Base-by-base conservation (phyloP, 768 basidiomycete genomes). In the Tricholoma bakamatsutake region DNA sequence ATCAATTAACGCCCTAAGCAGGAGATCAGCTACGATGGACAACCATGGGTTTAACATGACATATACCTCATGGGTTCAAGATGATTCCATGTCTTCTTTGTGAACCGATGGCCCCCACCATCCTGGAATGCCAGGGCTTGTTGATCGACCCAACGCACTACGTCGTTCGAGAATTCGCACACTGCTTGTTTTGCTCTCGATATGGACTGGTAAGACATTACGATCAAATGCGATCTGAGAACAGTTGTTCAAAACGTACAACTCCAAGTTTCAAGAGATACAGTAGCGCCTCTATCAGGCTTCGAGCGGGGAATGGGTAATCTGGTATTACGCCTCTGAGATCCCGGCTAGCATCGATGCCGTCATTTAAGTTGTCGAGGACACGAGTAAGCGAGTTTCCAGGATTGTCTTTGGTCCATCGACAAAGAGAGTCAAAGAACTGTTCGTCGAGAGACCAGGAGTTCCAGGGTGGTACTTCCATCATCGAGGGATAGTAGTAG, bases 1-100 rank as follows among this genome's bases (percentile, higher is more conserved):
- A 33, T 59, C 54, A 7, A 59, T 57, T 3, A 59, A n/a, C 1
- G 54, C 53, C 11, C 61, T 62, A 34, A 10, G 21, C 28, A 50
- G 30, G 13, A 24, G 21, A n/a, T 57, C 7, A 13, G 35, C 9
- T 21, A 13, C 28, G 35, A 28, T 17, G 40, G 10, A 34, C 42
- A 39, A 18, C 24, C 8, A 17, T 33, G 24, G 18, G 31, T n/a
- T 4, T 18, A n/a, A 39, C 43, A 34, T 47, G 35, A 21, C 45
- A 42, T 4, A 8, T 48, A 52, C 53, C 53, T 28, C 53, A 58
- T 55, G 21, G 54, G 40, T 18, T 31, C 4, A 17, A 58, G 57
- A 13, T 58, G 30, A 28, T 39, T 55, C 48, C 53, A 47, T 24
- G 52, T 55, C 28, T 34, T 30, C 34, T 45, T 17, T 17, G 57